Evolutionary conservation across 2,329 filamentous ascomycete species (phyloP).

Genomic region (Aspergillus quadricinctus): DNA sequence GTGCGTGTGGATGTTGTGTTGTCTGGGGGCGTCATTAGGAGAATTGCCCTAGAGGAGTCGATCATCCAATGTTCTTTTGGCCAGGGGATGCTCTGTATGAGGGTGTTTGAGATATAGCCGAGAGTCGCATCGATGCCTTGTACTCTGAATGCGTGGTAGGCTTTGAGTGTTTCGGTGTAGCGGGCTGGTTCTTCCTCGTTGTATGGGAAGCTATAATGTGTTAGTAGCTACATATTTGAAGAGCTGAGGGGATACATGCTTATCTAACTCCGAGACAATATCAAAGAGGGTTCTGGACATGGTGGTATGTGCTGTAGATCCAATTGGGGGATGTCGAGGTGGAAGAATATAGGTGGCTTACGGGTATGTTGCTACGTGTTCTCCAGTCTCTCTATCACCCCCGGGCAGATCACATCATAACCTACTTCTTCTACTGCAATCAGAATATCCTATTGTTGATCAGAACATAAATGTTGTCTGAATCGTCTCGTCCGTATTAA

Average conservation of each 20-base stretch:
- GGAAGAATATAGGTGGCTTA: neutral
- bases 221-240: neutral
- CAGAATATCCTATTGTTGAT: too few species aligned
- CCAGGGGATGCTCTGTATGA: neutral
- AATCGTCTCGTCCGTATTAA: too few species aligned
- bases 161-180: neutral
- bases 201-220: neutral
- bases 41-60: neutral
- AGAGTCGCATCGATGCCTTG: neutral
- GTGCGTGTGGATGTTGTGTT: neutral
- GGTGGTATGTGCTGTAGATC: neutral
- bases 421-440: too few species aligned
- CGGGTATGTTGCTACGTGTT: too few species aligned
- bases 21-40: neutral
- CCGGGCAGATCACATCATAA: too few species aligned
- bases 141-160: neutral
- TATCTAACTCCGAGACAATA: neutral
- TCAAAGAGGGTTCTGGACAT: neutral
- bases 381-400: too few species aligned
- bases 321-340: neutral
- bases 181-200: neutral
- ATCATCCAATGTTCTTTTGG: neutral
- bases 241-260: neutral
- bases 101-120: neutral
- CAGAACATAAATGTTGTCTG: too few species aligned